A percentile compares a stretch with the other conserved stretches of the same genome.
Evolutionary conservation across 495 filamentous ascomycete species (phyloP).

Genomic region (Friedmanniomyces simplex): DNA sequence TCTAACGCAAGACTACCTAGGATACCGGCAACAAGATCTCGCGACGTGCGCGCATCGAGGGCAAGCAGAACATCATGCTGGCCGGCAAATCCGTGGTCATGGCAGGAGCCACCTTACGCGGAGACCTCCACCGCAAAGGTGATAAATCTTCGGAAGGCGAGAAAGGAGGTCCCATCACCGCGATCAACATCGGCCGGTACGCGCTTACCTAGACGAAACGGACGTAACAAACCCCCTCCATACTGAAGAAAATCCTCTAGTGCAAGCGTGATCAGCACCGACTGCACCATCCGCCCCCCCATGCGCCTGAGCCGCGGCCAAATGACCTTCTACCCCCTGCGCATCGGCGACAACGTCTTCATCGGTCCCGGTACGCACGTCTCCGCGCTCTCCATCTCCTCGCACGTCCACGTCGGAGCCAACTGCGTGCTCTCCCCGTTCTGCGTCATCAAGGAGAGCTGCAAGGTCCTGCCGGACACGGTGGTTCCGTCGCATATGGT

Average conservation of each 20-base stretch:
- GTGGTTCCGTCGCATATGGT: conserved; percentile 83
- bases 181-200: conserved; percentile 64
- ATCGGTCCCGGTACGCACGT: conserved; percentile 50
- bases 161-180: conserved; percentile 34
- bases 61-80: conserved; percentile 94
- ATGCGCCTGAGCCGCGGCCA: conserved; percentile 55
- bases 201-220: neutral
- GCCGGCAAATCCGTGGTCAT: conserved; percentile 92
- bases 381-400: conserved; percentile 19
- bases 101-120: conserved; percentile 81
- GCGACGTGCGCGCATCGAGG: conserved; percentile 76
- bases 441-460: conserved; percentile 82
- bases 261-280: conserved; percentile 72
- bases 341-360: conserved; percentile 88
- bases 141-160: conserved; percentile 22
- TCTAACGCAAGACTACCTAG: conserved; percentile 36
- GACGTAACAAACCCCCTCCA: neutral
- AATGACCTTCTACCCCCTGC: conserved; percentile 65
- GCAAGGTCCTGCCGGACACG: conserved; percentile 68
- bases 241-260: conserved; percentile 23
- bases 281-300: conserved; percentile 65
- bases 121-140: conserved; percentile 54
- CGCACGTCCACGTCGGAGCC: conserved; percentile 70
- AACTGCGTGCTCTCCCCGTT: conserved; percentile 69
- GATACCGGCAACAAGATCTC: conserved; percentile 98